phyloP scores from a whole-genome alignment of 2,329 filamentous ascomycete genomes.

The Epichloe sp. region DNA sequence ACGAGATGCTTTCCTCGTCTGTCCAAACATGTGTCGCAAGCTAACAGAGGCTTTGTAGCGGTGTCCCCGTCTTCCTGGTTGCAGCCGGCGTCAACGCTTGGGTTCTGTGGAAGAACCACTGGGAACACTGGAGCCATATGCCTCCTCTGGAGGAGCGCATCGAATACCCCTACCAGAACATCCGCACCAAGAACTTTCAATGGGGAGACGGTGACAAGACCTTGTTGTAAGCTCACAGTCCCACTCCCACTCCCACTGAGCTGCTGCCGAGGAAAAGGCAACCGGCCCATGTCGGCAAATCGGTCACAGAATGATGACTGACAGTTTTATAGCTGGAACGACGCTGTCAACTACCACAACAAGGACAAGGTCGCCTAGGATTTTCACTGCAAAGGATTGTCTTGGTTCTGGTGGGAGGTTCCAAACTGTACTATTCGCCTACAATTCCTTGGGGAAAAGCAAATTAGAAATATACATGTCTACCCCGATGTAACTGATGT shows the following conservation, averaged over 20 bases:
- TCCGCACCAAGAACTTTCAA: conserved; percentile 87
- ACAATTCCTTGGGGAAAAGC: background rate
- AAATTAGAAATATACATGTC: background rate
- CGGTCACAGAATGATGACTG: background rate
- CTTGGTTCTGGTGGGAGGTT: background rate
- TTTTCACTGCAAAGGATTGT: background rate
- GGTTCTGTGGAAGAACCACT: conserved; percentile 87
- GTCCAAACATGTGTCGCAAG: background rate
- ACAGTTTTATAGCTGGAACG: conserved; percentile 62
- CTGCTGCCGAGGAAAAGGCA: background rate
- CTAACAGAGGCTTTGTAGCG: conserved; percentile 35
- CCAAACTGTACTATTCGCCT: background rate
- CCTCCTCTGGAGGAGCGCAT: conserved; percentile 77
- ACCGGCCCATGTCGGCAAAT: background rate
- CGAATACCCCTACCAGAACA: conserved; percentile 97
- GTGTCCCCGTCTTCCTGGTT: conserved; percentile 58
- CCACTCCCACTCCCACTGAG: background rate
- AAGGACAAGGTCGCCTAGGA: conserved; percentile 54
- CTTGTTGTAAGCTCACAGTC: conserved; percentile 27
- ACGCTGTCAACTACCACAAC: conserved; percentile 93
- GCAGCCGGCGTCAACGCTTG: conserved; percentile 72
- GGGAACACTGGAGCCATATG: conserved; percentile 85
- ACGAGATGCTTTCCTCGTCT: background rate
- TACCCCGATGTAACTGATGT: background rate
- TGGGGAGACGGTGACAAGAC: conserved; percentile 92